phyloP scores from a whole-genome alignment of 2,329 filamentous ascomycete genomes.

The Venturia pyrina region DNA sequence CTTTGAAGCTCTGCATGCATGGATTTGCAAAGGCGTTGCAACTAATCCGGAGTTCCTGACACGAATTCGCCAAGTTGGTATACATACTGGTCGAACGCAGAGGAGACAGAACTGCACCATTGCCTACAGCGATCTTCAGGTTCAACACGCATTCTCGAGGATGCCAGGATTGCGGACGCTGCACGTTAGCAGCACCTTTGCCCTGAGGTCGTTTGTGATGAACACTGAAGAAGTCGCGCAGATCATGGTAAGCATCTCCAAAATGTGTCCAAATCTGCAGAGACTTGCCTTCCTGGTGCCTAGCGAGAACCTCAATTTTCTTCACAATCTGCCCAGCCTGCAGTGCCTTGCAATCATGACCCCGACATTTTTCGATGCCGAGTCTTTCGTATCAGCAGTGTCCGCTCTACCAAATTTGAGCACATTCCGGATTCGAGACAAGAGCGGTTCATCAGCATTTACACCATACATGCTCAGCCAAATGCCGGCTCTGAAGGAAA shows the following conservation, averaged over 20 bases:
- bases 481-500: not conserved
- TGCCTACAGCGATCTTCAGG: not conserved
- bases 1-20: not conserved
- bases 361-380: not conserved
- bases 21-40: not conserved
- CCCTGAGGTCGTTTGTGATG: not conserved
- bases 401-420: not conserved
- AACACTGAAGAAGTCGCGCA: not conserved
- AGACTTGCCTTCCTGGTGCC: not conserved
- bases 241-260: not conserved
- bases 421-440: not conserved
- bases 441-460: not conserved
- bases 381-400: not conserved
- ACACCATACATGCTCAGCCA: not conserved
- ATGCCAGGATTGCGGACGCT: not conserved
- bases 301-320: not conserved
- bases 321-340: not conserved
- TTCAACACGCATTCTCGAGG: not conserved
- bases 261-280: not conserved
- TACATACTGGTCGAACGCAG: not conserved
- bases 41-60: not conserved
- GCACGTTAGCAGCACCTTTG: not conserved
- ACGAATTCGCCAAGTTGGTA: not conserved
- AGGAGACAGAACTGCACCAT: not conserved
- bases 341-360: not conserved